phyloP scores from a whole-genome alignment of 2,329 filamentous ascomycete genomes.

The Zasmidium cellare region DNA sequence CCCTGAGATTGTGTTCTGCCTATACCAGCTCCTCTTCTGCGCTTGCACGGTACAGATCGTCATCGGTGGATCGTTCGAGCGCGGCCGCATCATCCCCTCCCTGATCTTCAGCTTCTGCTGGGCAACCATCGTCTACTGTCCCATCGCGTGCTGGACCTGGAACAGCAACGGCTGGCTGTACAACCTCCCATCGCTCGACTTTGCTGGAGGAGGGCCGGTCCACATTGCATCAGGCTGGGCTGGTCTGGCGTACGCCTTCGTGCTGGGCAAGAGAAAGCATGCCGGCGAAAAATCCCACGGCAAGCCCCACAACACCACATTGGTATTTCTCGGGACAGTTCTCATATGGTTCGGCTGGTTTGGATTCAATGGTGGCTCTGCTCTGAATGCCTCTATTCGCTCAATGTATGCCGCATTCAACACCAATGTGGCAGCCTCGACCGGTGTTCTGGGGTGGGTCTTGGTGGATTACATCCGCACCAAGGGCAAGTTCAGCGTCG shows the following conservation, averaged over 20 bases:
- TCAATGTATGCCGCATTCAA: conserved; percentile 59
- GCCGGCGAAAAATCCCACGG: conserved; percentile 50
- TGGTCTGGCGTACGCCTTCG: conserved; percentile 64
- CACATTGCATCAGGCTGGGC: conserved; percentile 65
- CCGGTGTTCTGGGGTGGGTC: conserved; percentile 57
- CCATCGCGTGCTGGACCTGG: conserved; percentile 67
- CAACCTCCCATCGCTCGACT: conserved; percentile 61
- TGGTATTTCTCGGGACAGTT: conserved; percentile 64
- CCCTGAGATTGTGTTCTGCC: conserved; percentile 66
- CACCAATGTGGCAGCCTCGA: conserved; percentile 58
- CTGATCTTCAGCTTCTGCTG: conserved; percentile 65
- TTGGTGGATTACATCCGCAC: conserved; percentile 54
- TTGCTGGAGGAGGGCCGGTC: conserved; percentile 63
- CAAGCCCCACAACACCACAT: conserved; percentile 63
- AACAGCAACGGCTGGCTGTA: conserved; percentile 66
- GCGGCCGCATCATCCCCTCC: conserved; percentile 63
- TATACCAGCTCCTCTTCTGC: conserved; percentile 67
- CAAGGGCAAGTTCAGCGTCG: conserved; percentile 55
- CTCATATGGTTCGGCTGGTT: conserved; percentile 67
- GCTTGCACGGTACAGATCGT: conserved; percentile 64
- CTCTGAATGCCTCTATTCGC: conserved; percentile 54
- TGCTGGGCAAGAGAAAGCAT: conserved; percentile 60
- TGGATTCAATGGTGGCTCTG: conserved; percentile 59
- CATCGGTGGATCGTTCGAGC: conserved; percentile 63
- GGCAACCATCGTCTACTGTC: conserved; percentile 66